A percentile compares a stretch with the other conserved stretches of the same genome.
phyloP scores from a whole-genome alignment of 23 red algal species.

The Cyanidiococcus yangmingshanensis region DNA sequence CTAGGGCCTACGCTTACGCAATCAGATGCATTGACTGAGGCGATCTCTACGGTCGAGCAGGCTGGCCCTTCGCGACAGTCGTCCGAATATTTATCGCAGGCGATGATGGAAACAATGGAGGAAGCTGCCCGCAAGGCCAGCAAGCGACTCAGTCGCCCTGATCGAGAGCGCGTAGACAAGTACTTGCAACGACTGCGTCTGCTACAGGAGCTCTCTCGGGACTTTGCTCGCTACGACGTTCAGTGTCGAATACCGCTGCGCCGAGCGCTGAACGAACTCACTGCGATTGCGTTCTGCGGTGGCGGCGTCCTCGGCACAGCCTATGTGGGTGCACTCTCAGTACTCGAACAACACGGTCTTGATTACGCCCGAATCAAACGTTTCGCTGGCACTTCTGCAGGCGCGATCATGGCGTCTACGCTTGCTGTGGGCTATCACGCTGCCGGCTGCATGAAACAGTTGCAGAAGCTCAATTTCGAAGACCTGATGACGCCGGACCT shows the following conservation, averaged over 20 bases:
- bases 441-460: slow-evolving; percentile 18
- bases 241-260: background rate
- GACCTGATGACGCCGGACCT: slow-evolving; percentile 26
- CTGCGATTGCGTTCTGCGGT: slow-evolving; percentile 28
- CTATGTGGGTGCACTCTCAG: slow-evolving; percentile 29
- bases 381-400: slow-evolving; percentile 28
- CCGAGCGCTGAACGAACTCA: background rate
- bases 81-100: slow-evolving; percentile 7
- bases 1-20: too few species aligned
- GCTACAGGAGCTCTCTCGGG: background rate
- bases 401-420: slow-evolving; percentile 30
- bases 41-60: background rate
- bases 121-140: background rate
- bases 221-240: slow-evolving; percentile 1
- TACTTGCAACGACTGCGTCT: slow-evolving; percentile 1
- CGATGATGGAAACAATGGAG: slow-evolving; percentile 6
- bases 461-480: slow-evolving; percentile 22
- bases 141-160: background rate
- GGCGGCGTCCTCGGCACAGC: slow-evolving; percentile 30
- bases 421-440: slow-evolving; percentile 28
- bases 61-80: slow-evolving; percentile 6
- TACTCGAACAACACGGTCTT: slow-evolving; percentile 29
- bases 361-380: slow-evolving; percentile 23
- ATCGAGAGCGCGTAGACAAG: background rate
- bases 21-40: background rate